Base-by-base conservation (phyloP, 2,329 filamentous ascomycete genomes). In the Stachybotrys echinatus region DNA sequence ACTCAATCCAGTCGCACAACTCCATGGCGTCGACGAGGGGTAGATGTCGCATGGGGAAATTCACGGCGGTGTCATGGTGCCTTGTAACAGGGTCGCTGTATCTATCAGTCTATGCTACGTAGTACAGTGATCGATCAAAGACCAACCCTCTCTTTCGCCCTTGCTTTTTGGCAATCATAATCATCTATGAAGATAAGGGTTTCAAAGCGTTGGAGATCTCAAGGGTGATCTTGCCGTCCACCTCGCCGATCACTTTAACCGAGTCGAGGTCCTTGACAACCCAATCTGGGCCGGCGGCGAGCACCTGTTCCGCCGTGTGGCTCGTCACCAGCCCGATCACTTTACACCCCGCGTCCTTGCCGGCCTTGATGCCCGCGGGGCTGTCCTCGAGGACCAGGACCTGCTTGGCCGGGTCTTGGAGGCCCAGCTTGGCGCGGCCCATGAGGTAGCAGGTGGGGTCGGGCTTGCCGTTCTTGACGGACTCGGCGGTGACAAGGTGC, bases 361-460 rank as follows among this genome's bases (percentile, higher is more conserved):
- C 92, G 23, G 91, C 84, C 55, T 73, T 77, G 62, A 96, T 89
- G 5, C 92, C 92, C 7, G 90, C 89, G 5, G 92, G 91, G 50
- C 89, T 89, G 71, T 96, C 92, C 71, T 96, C 92, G 37, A 96
- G 72, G 45, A 96, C 92, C 49, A 96, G 74, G 42, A 92, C 70
- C 27, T 72, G 69, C 48, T 69, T 76, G 23, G 71, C 68, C 14
- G 64, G 63, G 31, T 72, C 74, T 19, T 74, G 64, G 19, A 84
- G 66, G 1, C 75, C 76, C 17, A 92, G 75, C 54, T 77, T 77
- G 57, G 80, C 73, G 44, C 82, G 80, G 17, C 87, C 88, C 47
- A 91, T 74, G 47, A 75, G 67, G 67, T 92, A 92, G 71, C 88
- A 89, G 14, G 77, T 70, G 22, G 88, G 88, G 66, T 92, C 84